Base-by-base conservation (phyloP, 306 rosid species). In the Abrus precatorius region DNA sequence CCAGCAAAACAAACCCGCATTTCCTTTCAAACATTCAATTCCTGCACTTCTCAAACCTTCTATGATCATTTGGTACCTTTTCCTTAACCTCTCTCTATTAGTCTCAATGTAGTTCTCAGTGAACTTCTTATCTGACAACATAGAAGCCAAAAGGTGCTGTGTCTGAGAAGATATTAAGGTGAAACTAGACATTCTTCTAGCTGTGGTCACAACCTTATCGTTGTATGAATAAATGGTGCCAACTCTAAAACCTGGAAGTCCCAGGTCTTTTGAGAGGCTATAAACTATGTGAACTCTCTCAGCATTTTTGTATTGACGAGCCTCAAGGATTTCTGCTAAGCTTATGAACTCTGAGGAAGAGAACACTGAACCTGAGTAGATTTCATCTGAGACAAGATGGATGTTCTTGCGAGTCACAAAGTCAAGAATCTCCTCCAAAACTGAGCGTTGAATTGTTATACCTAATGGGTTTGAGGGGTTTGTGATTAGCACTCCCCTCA, bases 381-480 rank as follows among this genome's bases (percentile, higher is more conserved):
- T 95, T 86, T 95, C 98, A 40, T 95, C 99, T 0, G 99, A 93
- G 2, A 95, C 89, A 1, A 95, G 90, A 44, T 95, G 99, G 84
- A 95, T 93, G 91, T 95, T 95, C 82, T 95, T 93, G 36, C 38
- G 69, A 2, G 79, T 82, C 33, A 77, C 97, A 1, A 93, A 95
- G 57, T 93, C 94, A 0, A 95, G 87, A 79, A 93, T 78, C 43
- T 84, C 80, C 27, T 89, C 92, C 0, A 95, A 87, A 1, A 88
- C 92, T 7, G 85, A 74, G 8, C 87, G 88, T 65, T 88, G 86
- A 45, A 95, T 84, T 2, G 99, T 86, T 4, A 93, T 81, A 0
- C 99, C 99, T 32, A 93, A 83, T 14, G 99, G 99, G 69, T 95
- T 95, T 3, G 99, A 93, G 0, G 99, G 99, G 74, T 95, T 95